These are phyloP conservation scores for Sporothrix dimorphospora DNA, from an alignment of 2,329 filamentous ascomycete species.

Conservation along the genomic window DNA sequence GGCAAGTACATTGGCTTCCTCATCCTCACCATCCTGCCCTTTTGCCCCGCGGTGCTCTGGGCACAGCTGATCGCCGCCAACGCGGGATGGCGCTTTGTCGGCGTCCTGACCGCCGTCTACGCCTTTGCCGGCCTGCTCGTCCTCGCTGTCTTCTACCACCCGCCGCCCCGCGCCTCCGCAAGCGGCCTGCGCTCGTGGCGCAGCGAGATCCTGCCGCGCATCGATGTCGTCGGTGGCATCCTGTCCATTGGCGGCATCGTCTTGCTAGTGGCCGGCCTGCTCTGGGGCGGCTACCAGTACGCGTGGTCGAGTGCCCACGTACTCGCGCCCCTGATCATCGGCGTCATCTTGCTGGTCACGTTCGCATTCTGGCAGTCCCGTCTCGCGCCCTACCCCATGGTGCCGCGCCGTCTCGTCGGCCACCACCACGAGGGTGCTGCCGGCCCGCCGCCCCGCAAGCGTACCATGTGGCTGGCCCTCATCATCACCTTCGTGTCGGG, in stretches of 20 bases:
- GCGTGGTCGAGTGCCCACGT: conserved; percentile 49
- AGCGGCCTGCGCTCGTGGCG: conserved; percentile 43
- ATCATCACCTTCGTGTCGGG: conserved; percentile 63
- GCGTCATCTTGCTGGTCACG: conserved; percentile 49
- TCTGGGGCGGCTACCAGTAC: conserved; percentile 45
- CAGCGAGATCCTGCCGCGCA: conserved; percentile 47
- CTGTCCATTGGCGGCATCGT: conserved; percentile 54
- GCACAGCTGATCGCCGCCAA: conserved; percentile 55
- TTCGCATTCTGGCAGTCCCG: conserved; percentile 62
- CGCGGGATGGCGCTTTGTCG: conserved; percentile 59
- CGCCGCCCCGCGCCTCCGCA: conserved; percentile 51
- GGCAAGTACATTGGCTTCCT: conserved; percentile 64
- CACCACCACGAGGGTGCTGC: conserved; percentile 36
- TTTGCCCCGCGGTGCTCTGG: conserved; percentile 64
- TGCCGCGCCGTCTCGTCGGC: conserved; percentile 47
- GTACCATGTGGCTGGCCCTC: conserved; percentile 56
- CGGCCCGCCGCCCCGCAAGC: conserved; percentile 32
- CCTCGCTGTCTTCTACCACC: conserved; percentile 56
- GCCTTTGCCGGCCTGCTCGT: conserved; percentile 55
- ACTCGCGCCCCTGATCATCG: conserved; percentile 55
- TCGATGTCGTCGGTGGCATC: conserved; percentile 56
- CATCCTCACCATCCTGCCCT: conserved; percentile 64
- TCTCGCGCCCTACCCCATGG: conserved; percentile 59
- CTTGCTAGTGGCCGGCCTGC: conserved; percentile 54
- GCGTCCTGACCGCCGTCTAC: conserved; percentile 57